These are phyloP conservation scores for Trypanosoma boissoni DNA, from an alignment of 208 protist genomes.

Conservation along the genomic window DNA sequence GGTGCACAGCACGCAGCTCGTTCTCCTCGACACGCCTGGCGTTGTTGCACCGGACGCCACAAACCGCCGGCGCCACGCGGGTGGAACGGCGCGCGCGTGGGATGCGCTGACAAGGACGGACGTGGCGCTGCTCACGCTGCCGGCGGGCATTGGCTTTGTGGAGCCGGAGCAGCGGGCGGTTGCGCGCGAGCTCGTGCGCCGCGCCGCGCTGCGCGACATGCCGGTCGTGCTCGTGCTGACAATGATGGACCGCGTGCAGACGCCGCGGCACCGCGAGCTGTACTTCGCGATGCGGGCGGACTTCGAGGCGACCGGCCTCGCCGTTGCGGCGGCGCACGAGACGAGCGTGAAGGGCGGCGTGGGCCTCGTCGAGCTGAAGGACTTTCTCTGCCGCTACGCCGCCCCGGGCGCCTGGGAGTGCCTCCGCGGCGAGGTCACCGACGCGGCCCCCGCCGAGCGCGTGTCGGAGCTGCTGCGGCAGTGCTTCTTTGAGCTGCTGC, in stretches of 20 bases:
- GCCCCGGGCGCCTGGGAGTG: slow-evolving; percentile 69
- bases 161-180: slow-evolving; percentile 77
- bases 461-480: slow-evolving; percentile 80
- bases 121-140: slow-evolving; percentile 71
- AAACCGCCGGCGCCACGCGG: slow-evolving; percentile 52
- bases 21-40: slow-evolving; percentile 87
- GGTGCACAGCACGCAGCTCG: slow-evolving; percentile 85
- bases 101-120: slow-evolving; percentile 82
- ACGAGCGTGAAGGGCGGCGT: slow-evolving; percentile 81
- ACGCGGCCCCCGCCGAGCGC: slow-evolving; percentile 65
- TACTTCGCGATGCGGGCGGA: slow-evolving; percentile 88
- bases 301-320: slow-evolving; percentile 71
- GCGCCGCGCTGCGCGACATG: slow-evolving; percentile 68
- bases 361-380: slow-evolving; percentile 88
- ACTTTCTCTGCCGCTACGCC: slow-evolving; percentile 77
- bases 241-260: slow-evolving; percentile 90
- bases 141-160: slow-evolving; percentile 82
- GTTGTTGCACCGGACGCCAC: slow-evolving; percentile 44
- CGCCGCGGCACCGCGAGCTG: slow-evolving; percentile 77
- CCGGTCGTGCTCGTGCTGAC: slow-evolving; percentile 81
- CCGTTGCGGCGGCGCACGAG: slow-evolving; percentile 62
- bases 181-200: slow-evolving; percentile 61
- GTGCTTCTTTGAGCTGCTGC: slow-evolving; percentile 78
- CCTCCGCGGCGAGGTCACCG: slow-evolving; percentile 61
- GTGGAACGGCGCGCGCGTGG: slow-evolving; percentile 64